These are phyloP conservation scores for Dipteronia sinensis DNA, from an alignment of 345 rosid species.

Conservation along the genomic window DNA sequence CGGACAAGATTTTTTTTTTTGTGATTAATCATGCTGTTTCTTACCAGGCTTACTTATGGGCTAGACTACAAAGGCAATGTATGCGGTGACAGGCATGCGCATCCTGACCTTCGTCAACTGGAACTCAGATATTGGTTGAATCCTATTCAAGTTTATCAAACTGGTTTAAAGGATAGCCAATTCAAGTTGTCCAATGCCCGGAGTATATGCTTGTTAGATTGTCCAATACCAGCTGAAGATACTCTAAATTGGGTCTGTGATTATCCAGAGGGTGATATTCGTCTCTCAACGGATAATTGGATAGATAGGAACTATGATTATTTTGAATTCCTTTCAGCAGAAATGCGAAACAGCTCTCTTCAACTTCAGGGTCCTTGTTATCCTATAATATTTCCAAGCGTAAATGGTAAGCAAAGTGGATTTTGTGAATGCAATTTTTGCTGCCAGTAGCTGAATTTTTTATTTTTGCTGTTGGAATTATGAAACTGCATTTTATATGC, in stretches of 20 bases:
- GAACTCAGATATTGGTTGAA: conserved; percentile 90
- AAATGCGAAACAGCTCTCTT: conserved; percentile 89
- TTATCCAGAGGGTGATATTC: conserved; percentile 96
- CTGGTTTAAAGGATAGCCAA: conserved; percentile 79
- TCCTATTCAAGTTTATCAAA: conserved; percentile 94
- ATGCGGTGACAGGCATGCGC: conserved; percentile 82
- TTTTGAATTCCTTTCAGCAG: conserved; percentile 87
- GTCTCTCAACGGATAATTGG: conserved; percentile 78
- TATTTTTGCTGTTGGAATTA: conserved; percentile 4
- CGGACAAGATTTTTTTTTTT: too few species aligned
- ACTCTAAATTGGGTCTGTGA: conserved; percentile 93
- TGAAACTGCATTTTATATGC: background rate
- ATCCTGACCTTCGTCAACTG: conserved; percentile 71
- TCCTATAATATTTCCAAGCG: conserved; percentile 89
- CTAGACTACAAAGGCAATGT: conserved; percentile 96
- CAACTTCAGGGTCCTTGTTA: conserved; percentile 99
- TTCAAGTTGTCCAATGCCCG: conserved; percentile 77
- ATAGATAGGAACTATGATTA: conserved; percentile 86
- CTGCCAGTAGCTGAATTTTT: background rate
- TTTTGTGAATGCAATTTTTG: background rate
- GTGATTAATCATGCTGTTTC: conserved; percentile 22
- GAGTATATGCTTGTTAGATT: conserved; percentile 87
- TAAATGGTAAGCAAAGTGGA: conserved; percentile 58
- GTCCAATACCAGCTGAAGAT: conserved; percentile 82
- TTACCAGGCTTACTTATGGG: conserved; percentile 85